A percentile compares a stretch with the other conserved stretches of the same genome.
Conservation (phyloP, 2,329 filamentous ascomycete genomes). For the Botrytis medusae region DNA sequence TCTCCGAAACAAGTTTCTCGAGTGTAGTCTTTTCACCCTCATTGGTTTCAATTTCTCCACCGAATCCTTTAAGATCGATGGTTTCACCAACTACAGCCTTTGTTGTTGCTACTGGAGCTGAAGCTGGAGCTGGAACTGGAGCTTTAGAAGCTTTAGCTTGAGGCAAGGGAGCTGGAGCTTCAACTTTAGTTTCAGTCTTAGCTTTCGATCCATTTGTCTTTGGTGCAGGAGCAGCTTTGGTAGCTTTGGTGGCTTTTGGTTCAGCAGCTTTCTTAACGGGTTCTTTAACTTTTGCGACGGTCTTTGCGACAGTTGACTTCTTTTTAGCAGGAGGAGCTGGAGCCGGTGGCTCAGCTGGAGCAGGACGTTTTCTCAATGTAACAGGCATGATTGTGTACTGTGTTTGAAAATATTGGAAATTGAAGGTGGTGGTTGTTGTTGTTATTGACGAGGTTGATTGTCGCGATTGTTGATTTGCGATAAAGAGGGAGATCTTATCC, state of each 20-base stretch:
- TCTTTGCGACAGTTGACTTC: slow-evolving; percentile 44
- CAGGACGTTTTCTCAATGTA: slow-evolving; percentile 62
- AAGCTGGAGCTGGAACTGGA: slow-evolving; percentile 28
- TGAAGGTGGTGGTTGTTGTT: slow-evolving; percentile 15
- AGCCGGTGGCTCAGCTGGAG: slow-evolving; percentile 47
- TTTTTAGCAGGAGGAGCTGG: slow-evolving; percentile 51
- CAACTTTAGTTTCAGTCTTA: slow-evolving; percentile 40
- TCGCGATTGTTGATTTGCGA: slow-evolving; percentile 23
- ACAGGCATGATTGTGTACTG: slow-evolving; percentile 51
- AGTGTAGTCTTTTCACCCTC: slow-evolving; percentile 79
- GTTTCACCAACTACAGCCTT: slow-evolving; percentile 53
- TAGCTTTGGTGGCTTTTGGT: slow-evolving; percentile 3
- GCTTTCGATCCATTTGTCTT: slow-evolving; percentile 45
- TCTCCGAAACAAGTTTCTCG: slow-evolving; percentile 76
- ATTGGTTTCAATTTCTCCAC: slow-evolving; percentile 77
- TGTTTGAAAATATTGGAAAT: slow-evolving; percentile 19
- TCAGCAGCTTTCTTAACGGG: slow-evolving; percentile 13
- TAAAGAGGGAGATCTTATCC: slow-evolving; percentile 8
- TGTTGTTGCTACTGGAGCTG: slow-evolving; percentile 33
- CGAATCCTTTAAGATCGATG: slow-evolving; percentile 59
- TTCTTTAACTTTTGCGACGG: slow-evolving; percentile 43
- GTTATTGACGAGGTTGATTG: slow-evolving; percentile 26
- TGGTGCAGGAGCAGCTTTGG: slow-evolving; percentile 38
- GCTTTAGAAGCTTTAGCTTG: slow-evolving; percentile 38
- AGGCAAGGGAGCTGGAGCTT: slow-evolving; percentile 37